Conservation (phyloP, 1,139 yeast species). For the Nakaseomyces kungkrabaensis region DNA sequence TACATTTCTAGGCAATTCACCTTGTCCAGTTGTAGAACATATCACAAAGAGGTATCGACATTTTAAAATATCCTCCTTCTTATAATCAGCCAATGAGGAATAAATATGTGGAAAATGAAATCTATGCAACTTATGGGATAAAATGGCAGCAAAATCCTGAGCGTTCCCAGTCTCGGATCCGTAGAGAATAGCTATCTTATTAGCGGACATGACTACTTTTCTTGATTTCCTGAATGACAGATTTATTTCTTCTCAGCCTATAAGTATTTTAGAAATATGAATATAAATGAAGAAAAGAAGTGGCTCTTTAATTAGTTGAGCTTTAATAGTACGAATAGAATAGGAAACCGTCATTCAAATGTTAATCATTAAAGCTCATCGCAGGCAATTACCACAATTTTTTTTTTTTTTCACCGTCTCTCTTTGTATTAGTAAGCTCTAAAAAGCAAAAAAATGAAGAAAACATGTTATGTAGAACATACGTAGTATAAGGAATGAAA, state of each 20-base stretch:
- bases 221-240: too few relatives aligned
- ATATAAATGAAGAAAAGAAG: too few relatives aligned
- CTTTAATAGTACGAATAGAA: too few relatives aligned
- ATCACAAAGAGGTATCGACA: conserved; percentile 49
- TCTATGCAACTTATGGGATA: conserved; percentile 49
- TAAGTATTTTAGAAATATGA: neutral
- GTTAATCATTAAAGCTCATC: neutral
- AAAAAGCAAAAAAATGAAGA: neutral
- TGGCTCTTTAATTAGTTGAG: too few relatives aligned
- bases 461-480: neutral
- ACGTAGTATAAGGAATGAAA: neutral
- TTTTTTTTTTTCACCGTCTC: neutral
- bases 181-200: conserved; percentile 51
- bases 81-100: conserved; percentile 54
- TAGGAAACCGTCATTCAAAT: neutral
- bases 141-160: conserved; percentile 68
- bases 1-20: conserved; percentile 79
- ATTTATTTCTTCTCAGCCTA: neutral
- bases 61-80: conserved; percentile 41
- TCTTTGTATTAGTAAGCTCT: neutral
- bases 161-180: conserved; percentile 95
- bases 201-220: conserved; percentile 8
- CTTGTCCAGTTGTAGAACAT: conserved; percentile 93
- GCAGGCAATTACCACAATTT: neutral
- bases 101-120: conserved; percentile 44